These are phyloP conservation scores for Bidens hawaiensis DNA, from an alignment of 140 eudicot species.

Conservation along the genomic window DNA sequence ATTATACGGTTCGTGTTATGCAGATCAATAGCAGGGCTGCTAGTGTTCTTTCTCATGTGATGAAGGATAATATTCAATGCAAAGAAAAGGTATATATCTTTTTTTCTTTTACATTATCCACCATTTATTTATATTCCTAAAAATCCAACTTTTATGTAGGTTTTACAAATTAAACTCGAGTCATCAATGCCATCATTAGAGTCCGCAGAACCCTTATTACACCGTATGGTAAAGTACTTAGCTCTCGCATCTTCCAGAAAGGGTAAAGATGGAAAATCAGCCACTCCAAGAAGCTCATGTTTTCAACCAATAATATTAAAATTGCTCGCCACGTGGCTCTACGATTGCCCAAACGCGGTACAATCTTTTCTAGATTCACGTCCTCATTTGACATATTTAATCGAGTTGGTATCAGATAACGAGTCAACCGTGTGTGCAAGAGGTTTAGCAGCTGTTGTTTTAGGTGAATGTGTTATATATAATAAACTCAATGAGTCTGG, in stretches of 20 bases:
- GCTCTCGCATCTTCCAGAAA: conserved; percentile 84
- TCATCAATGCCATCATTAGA: conserved; percentile 57
- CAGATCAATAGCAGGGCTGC: conserved; percentile 90
- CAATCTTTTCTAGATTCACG: conserved; percentile 81
- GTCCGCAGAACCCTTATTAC: conserved; percentile 75
- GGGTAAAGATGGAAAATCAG: conserved; percentile 63
- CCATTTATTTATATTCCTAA: neutral
- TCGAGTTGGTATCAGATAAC: conserved; percentile 61
- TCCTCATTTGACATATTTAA: conserved; percentile 77
- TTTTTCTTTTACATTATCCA: neutral
- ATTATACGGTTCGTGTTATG: conserved; percentile 18
- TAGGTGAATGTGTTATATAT: conserved; percentile 80
- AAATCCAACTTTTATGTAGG: conserved; percentile 38
- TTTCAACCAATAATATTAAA: conserved; percentile 76
- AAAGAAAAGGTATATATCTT: conserved; percentile 67
- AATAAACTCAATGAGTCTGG: conserved; percentile 46
- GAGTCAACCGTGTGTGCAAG: conserved; percentile 54
- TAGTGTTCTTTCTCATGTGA: conserved; percentile 64
- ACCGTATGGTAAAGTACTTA: conserved; percentile 86
- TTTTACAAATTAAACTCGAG: conserved; percentile 69
- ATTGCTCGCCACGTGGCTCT: conserved; percentile 79
- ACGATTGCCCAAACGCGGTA: conserved; percentile 72
- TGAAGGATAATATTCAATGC: conserved; percentile 76
- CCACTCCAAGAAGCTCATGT: conserved; percentile 40
- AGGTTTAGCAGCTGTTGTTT: conserved; percentile 78